Conservation (phyloP, 768 basidiomycete genomes). For the Crucibulum laeve region DNA sequence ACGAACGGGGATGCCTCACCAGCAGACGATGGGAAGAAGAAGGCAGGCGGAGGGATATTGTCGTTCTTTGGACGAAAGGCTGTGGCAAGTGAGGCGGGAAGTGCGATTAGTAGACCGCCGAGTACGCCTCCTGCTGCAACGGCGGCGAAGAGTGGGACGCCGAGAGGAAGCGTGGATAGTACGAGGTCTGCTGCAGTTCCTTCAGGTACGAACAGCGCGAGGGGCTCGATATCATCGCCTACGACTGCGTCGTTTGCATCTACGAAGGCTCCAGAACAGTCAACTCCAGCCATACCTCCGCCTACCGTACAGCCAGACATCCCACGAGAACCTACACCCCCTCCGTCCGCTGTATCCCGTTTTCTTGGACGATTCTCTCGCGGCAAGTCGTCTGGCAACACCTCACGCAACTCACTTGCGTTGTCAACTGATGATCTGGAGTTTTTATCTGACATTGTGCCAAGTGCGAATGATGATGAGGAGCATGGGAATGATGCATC, state of each 20-base stretch:
- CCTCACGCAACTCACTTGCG: constrained; percentile 52
- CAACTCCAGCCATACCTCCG: background rate
- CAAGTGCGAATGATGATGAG: constrained; percentile 42
- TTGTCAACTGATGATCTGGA: constrained; percentile 80
- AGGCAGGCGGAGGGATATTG: constrained; percentile 51
- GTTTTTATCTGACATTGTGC: constrained; percentile 70
- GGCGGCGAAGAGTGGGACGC: constrained; percentile 6
- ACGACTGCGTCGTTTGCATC: constrained; percentile 1
- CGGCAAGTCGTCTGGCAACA: constrained; percentile 27
- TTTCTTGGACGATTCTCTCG: constrained; percentile 78
- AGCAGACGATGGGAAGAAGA: constrained; percentile 44
- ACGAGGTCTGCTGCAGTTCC: background rate
- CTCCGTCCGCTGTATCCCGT: constrained; percentile 74
- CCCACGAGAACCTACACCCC: constrained; percentile 19
- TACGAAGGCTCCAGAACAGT: constrained; percentile 1
- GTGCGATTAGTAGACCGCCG: constrained; percentile 9
- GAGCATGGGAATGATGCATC: constrained; percentile 18
- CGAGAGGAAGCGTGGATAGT: constrained; percentile 8
- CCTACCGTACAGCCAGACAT: constrained; percentile 8
- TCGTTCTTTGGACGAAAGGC: constrained; percentile 64
- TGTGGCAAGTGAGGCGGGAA: constrained; percentile 13
- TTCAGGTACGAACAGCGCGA: background rate
- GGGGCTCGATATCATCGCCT: background rate
- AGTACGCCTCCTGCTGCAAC: background rate
- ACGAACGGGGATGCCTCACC: constrained; percentile 30